A percentile compares a stretch with the other conserved stretches of the same genome.
These are phyloP conservation scores for Albifimbria verrucaria DNA, from an alignment of 2,329 filamentous ascomycete species.

Conservation along the genomic window DNA sequence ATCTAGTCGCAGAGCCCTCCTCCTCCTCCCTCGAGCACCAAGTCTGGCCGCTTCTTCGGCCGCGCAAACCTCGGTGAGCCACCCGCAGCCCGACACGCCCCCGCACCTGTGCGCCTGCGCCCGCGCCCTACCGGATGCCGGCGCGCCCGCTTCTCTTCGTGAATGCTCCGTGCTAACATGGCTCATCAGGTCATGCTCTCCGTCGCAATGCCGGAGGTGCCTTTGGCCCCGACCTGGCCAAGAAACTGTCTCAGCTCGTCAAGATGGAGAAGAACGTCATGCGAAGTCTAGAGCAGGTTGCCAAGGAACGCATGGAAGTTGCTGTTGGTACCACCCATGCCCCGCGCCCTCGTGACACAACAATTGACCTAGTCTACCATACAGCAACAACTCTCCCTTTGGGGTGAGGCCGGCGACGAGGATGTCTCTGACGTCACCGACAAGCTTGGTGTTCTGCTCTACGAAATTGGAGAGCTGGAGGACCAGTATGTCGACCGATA, in stretches of 20 bases:
- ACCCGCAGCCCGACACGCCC: slow-evolving; percentile 1
- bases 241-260: slow-evolving; percentile 95
- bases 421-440: slow-evolving; percentile 98
- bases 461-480: slow-evolving; percentile 97
- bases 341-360: no score
- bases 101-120: neutral
- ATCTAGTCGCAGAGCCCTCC: slow-evolving; percentile 72
- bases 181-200: slow-evolving; percentile 58
- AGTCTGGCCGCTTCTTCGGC: slow-evolving; percentile 85
- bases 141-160: neutral
- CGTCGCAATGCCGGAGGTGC: slow-evolving; percentile 72
- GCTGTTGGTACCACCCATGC: slow-evolving; percentile 62
- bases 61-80: slow-evolving; percentile 80
- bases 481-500: slow-evolving; percentile 98
- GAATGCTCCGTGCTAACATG: neutral
- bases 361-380: slow-evolving; percentile 10
- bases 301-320: slow-evolving; percentile 96
- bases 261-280: slow-evolving; percentile 99
- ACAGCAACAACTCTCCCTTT: slow-evolving; percentile 97
- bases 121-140: no score
- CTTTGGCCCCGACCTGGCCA: slow-evolving; percentile 83
- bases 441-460: slow-evolving; percentile 95
- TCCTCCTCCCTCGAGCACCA: slow-evolving; percentile 86
- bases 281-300: slow-evolving; percentile 94
- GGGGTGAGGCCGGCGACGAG: slow-evolving; percentile 93